Evolutionary conservation across 1,284 basidiomycete genomes (phyloP).

Genomic region (Irpex sp.): DNA sequence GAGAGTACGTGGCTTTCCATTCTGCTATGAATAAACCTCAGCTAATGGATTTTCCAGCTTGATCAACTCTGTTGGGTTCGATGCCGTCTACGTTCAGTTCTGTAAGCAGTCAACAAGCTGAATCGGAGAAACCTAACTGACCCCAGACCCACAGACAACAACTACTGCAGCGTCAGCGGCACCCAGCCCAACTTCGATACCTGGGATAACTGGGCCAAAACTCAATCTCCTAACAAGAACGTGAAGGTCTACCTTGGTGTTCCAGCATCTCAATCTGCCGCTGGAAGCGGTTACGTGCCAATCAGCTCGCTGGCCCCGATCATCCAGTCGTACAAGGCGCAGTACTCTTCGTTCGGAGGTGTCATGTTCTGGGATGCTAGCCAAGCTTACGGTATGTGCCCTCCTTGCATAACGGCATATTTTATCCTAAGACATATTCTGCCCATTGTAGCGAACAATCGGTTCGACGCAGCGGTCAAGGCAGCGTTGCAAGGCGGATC

Average conservation of each 20-base stretch:
- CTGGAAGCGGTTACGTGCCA: constrained; percentile 47
- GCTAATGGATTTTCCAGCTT: constrained; percentile 22
- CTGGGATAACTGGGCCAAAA: constrained; percentile 61
- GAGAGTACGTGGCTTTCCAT: constrained; percentile 20
- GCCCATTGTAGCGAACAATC: constrained; percentile 37
- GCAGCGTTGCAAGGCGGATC: constrained; percentile 35
- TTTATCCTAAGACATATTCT: background rate
- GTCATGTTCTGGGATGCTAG: constrained; percentile 66
- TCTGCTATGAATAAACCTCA: background rate
- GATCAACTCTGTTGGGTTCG: constrained; percentile 50
- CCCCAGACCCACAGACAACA: constrained; percentile 39
- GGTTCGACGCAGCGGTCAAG: constrained; percentile 50
- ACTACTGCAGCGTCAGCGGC: constrained; percentile 35
- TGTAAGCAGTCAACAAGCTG: constrained; percentile 25
- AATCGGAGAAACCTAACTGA: background rate
- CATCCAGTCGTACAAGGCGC: constrained; percentile 35
- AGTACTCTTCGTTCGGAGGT: constrained; percentile 62
- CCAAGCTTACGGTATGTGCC: constrained; percentile 46
- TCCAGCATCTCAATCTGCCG: constrained; percentile 44
- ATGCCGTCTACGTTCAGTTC: constrained; percentile 61
- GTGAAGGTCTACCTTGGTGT: constrained; percentile 63
- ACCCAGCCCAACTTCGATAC: constrained; percentile 38
- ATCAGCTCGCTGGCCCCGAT: constrained; percentile 40
- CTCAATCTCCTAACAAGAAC: constrained; percentile 46
- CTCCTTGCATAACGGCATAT: background rate